Evolutionary conservation across 257 asterid species (phyloP), one percentile per base, ranked within the genome.

Genomic region (Perilla frutescens): DNA sequence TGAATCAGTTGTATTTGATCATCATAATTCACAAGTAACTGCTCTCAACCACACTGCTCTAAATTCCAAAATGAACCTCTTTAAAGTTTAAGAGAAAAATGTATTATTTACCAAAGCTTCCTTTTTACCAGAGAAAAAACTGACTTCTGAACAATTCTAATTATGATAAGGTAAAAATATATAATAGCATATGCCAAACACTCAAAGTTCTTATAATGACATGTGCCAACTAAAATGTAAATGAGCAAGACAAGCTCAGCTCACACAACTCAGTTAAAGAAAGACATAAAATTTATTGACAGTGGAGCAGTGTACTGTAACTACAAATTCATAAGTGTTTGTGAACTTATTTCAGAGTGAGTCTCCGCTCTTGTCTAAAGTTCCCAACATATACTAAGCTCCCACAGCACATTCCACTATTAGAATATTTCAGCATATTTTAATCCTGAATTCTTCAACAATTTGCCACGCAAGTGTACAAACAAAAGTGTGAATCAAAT

Each of bases 391-490:
- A 70, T 31, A 48, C 7, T 8, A 57, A 13, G 62, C 39, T 20
- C 74, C 13, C 44, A 56, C 7, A 3, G 53, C 58, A 32, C 40
- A 56, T 37, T 13, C 39, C 51, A 29, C 53, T 20, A 58, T 54
- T 34, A 36, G 70, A 12, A 39, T 39, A 39, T 10, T 11, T 5
- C 43, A 5, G 14, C 9, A 31, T 5, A 49, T 66, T 66, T 26
- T 40, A 62, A 49, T 50, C 63, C 40, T 44, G 60, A n/a, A 37
- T 11, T 1, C 6, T 56, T 49, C n/a, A n/a, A 34, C 67, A 60
- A 63, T 12, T 32, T 32, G 72, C 71, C 36, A 71, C 31, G 50
- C 62, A 48, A 76, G 34, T 57, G 26, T 54, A 9, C 76, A 40
- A 56, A 66, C 1, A n/a, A n/a, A 8, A 36, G 11, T 5, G 49